Conservation (phyloP, 2,329 filamentous ascomycete species). For the Colletotrichum salicis region DNA sequence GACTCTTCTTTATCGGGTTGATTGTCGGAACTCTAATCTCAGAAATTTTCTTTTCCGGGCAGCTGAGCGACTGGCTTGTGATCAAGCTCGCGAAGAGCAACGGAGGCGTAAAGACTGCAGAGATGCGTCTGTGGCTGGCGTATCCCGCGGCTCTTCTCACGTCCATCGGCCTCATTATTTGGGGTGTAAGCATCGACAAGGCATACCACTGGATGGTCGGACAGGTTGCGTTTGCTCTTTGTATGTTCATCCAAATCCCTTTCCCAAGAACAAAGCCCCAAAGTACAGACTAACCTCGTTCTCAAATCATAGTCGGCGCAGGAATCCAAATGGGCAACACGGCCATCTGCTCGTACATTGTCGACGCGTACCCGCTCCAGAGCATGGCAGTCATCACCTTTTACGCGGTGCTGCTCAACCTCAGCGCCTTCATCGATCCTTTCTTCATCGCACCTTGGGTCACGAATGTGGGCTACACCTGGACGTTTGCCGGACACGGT, state of each 20-base stretch:
- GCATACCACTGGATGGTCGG: conserved; percentile 67
- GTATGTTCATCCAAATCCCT: conserved; percentile 46
- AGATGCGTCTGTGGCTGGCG: conserved; percentile 66
- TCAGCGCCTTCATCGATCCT: conserved; percentile 56
- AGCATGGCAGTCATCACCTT: conserved; percentile 65
- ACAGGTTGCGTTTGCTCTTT: conserved; percentile 65
- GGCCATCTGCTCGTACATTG: conserved; percentile 61
- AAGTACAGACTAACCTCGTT: neutral
- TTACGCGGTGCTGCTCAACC: conserved; percentile 63
- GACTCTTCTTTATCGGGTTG: conserved; percentile 63
- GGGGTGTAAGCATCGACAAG: conserved; percentile 65
- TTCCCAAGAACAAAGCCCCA: neutral
- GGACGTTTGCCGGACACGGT: conserved; percentile 61
- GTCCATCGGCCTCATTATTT: conserved; percentile 61
- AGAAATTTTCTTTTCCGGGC: conserved; percentile 62
- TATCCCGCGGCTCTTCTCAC: conserved; percentile 63
- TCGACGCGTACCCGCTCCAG: conserved; percentile 66
- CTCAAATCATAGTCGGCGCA: conserved; percentile 53
- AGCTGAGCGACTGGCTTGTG: conserved; percentile 64
- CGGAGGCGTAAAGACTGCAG: conserved; percentile 54
- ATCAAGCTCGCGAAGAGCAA: conserved; percentile 55
- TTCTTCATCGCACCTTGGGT: conserved; percentile 64
- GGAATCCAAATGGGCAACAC: conserved; percentile 69
- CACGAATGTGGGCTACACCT: conserved; percentile 56
- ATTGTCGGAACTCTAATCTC: conserved; percentile 63